These are phyloP conservation scores for Globisporangium polare DNA, from an alignment of 352 stramenopile genomes.

Conservation along the genomic window DNA sequence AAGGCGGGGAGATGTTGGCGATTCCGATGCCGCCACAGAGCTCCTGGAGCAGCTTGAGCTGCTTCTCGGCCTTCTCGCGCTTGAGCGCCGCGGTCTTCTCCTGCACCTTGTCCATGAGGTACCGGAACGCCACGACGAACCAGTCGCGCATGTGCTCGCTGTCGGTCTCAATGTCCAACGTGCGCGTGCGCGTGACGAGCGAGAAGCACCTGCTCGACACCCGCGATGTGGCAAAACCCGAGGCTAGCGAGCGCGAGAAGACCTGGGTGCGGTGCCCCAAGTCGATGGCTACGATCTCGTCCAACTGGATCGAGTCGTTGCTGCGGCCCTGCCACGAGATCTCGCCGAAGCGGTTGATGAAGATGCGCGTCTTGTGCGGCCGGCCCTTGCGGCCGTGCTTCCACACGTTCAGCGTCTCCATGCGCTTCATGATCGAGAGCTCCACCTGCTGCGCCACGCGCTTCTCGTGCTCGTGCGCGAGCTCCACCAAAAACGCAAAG, in stretches of 20 bases:
- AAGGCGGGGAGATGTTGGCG: background rate
- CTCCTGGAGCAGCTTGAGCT: conserved; percentile 75
- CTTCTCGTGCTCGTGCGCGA: conserved; percentile 70
- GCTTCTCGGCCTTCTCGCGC: conserved; percentile 71
- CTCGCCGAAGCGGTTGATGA: conserved; percentile 80
- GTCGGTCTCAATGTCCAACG: conserved; percentile 71
- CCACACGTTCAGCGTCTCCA: conserved; percentile 64
- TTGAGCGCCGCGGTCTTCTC: conserved; percentile 77
- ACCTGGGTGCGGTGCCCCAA: conserved; percentile 59
- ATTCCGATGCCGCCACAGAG: conserved; percentile 36
- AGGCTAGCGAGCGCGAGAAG: conserved; percentile 43
- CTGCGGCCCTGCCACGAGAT: conserved; percentile 79
- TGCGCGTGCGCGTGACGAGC: conserved; percentile 53
- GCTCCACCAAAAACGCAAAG: conserved; percentile 63
- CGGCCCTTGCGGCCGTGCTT: conserved; percentile 75
- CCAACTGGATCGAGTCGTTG: conserved; percentile 68
- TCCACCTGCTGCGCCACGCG: conserved; percentile 77
- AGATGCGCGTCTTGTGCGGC: conserved; percentile 81
- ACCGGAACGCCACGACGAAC: conserved; percentile 84
- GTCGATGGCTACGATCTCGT: conserved; percentile 62
- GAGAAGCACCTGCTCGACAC: conserved; percentile 60
- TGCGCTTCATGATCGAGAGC: conserved; percentile 81
- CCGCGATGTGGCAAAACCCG: conserved; percentile 24
- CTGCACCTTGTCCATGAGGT: conserved; percentile 81
- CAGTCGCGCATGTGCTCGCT: conserved; percentile 78